These are phyloP conservation scores for Syncephalastrum monosporum DNA, from an alignment of 371 early-diverging fungal genomes.

Conservation along the genomic window DNA sequence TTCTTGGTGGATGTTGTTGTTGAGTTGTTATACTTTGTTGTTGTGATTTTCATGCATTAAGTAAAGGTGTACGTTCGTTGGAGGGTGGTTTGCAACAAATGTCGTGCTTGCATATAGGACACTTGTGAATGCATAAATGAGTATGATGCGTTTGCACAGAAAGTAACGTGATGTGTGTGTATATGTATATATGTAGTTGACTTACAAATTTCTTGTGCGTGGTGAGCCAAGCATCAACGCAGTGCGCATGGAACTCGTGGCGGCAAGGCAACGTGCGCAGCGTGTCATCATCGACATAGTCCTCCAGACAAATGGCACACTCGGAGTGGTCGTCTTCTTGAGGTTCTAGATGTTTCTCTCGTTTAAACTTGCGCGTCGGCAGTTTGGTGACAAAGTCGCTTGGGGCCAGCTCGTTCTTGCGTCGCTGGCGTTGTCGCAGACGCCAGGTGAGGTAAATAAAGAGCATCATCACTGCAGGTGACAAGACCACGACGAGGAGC, in stretches of 20 bases:
- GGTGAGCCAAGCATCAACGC: constrained; percentile 90
- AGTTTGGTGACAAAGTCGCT: constrained; percentile 67
- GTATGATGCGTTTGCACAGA: background rate
- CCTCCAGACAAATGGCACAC: constrained; percentile 95
- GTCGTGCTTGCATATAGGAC: constrained; percentile 49
- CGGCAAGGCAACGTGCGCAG: constrained; percentile 84
- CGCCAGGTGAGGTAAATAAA: constrained; percentile 76
- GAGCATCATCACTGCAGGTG: constrained; percentile 74
- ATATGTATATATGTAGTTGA: background rate
- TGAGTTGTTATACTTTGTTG: no score
- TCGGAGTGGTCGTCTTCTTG: constrained; percentile 65
- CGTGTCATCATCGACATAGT: constrained; percentile 81
- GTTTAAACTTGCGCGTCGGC: constrained; percentile 64
- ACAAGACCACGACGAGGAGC: constrained; percentile 67
- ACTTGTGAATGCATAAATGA: constrained; percentile 14
- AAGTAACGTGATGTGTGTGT: background rate
- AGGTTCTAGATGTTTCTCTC: constrained; percentile 43
- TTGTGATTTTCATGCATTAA: constrained; percentile 22
- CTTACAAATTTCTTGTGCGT: constrained; percentile 79
- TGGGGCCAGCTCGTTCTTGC: constrained; percentile 76
- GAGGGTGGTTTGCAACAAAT: constrained; percentile 35
- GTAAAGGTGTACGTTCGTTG: constrained; percentile 43
- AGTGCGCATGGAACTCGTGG: constrained; percentile 91
- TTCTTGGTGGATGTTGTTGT: no score
- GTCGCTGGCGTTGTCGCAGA: constrained; percentile 68